Conservation (phyloP, 2,329 filamentous ascomycete species). For the Pseudocercospora fijiensis region DNA sequence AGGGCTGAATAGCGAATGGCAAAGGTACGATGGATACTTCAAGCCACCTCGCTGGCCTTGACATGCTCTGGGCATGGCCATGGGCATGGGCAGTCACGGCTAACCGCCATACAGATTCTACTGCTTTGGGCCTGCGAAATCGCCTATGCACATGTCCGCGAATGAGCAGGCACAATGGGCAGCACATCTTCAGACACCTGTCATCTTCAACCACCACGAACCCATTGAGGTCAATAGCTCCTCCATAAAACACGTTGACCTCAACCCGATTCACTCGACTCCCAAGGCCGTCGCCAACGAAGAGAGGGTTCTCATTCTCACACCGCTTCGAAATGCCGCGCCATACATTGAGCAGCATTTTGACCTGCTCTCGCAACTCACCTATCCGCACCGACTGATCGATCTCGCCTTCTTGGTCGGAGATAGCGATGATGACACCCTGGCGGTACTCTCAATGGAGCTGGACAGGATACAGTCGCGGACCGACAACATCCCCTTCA, state of each 20-base stretch:
- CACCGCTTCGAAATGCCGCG: conserved; percentile 86
- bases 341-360: conserved; percentile 85
- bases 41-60: background rate
- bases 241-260: conserved; percentile 75
- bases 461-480: conserved; percentile 82
- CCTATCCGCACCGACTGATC: conserved; percentile 92
- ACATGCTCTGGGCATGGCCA: background rate
- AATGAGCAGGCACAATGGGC: conserved; percentile 92
- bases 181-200: conserved; percentile 82
- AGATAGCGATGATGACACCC: conserved; percentile 86
- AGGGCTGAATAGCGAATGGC: conserved; percentile 79
- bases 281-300: conserved; percentile 73
- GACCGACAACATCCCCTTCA: conserved; percentile 75
- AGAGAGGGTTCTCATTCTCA: conserved; percentile 87
- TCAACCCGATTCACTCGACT: conserved; percentile 82
- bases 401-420: conserved; percentile 93
- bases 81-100: too few relatives aligned
- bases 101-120: conserved; percentile 67
- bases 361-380: conserved; percentile 82
- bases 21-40: conserved; percentile 63
- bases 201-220: conserved; percentile 93
- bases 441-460: conserved; percentile 81
- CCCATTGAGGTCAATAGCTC: conserved; percentile 79
- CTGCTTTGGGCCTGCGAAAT: conserved; percentile 91
- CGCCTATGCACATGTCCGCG: conserved; percentile 91